Conservation (phyloP, 2,329 filamentous ascomycete genomes). For the Leptosphaerulina australis region DNA sequence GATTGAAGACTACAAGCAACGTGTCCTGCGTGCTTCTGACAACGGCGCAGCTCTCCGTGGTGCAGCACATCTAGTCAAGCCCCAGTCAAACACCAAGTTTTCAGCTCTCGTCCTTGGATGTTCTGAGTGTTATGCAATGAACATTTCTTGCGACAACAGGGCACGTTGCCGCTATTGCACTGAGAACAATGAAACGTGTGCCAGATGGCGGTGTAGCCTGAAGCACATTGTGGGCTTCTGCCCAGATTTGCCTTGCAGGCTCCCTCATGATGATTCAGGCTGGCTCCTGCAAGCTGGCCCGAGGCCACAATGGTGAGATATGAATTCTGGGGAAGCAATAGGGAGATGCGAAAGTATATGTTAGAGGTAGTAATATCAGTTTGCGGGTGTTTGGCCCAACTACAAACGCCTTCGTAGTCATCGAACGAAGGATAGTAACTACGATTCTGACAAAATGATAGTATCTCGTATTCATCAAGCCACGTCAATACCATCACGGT, state of each 20-base stretch:
- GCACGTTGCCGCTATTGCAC: conserved; percentile 33
- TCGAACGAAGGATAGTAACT: too few species aligned
- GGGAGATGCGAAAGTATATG: not conserved
- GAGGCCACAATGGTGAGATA: conserved; percentile 6
- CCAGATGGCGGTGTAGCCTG: conserved; percentile 39
- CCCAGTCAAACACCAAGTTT: conserved; percentile 24
- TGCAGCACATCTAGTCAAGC: conserved; percentile 35
- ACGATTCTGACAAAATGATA: too few species aligned
- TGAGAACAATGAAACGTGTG: conserved; percentile 26
- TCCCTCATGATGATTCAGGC: conserved; percentile 24
- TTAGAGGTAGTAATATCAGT: not conserved
- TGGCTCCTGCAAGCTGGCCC: conserved; percentile 1
- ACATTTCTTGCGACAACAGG: conserved; percentile 31
- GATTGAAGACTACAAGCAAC: conserved; percentile 6
- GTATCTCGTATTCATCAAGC: too few species aligned
- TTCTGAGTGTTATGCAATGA: conserved; percentile 38
- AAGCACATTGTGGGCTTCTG: conserved; percentile 35
- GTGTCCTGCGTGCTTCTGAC: conserved; percentile 19
- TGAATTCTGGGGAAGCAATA: too few species aligned
- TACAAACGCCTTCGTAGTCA: not conserved
- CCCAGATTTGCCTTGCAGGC: conserved; percentile 25
- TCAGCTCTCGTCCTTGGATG: conserved; percentile 32
- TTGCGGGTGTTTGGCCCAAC: not conserved
- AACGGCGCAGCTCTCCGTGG: conserved; percentile 27
- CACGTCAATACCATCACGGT: too few species aligned